phyloP scores from a whole-genome alignment of 2,329 filamentous ascomycete genomes.

The Harringtonia aguacate region DNA sequence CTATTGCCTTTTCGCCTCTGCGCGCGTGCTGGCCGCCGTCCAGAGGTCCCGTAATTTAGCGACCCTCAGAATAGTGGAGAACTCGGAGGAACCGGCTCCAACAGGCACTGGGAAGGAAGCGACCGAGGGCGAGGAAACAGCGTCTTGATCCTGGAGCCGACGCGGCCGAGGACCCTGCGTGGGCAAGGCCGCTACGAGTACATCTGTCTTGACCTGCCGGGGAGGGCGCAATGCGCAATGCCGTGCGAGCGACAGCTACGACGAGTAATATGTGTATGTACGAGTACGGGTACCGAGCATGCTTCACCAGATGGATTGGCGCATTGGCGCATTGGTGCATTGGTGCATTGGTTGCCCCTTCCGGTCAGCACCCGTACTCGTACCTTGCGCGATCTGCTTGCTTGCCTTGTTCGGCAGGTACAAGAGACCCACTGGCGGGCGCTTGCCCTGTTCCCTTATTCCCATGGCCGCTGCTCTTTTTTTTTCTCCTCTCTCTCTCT shows the following conservation, averaged over 20 bases:
- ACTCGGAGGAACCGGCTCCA: conserved; percentile 2
- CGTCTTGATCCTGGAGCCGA: background rate
- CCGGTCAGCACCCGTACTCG: too few species aligned
- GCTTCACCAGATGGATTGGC: too few species aligned
- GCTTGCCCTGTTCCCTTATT: conserved; percentile 1
- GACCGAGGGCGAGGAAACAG: too few species aligned
- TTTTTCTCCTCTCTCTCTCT: background rate
- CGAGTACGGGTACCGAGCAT: too few species aligned
- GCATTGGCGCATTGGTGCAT: too few species aligned
- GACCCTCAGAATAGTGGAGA: background rate
- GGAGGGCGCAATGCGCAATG: too few species aligned
- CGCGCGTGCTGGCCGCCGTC: background rate
- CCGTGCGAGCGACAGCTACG: too few species aligned
- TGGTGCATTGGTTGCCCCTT: too few species aligned
- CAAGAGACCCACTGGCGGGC: background rate
- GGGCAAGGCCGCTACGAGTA: too few species aligned
- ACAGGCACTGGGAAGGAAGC: background rate
- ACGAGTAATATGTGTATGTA: too few species aligned
- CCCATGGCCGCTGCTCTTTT: background rate
- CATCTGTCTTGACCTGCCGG: too few species aligned
- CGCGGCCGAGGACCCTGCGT: too few species aligned
- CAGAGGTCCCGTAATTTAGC: background rate
- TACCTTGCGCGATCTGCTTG: background rate
- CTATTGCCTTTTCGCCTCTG: background rate
- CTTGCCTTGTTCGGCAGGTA: conserved; percentile 1